Evolutionary conservation across 176 grass and related monocot genomes (phyloP).

Genomic region (Leersia perrieri): DNA sequence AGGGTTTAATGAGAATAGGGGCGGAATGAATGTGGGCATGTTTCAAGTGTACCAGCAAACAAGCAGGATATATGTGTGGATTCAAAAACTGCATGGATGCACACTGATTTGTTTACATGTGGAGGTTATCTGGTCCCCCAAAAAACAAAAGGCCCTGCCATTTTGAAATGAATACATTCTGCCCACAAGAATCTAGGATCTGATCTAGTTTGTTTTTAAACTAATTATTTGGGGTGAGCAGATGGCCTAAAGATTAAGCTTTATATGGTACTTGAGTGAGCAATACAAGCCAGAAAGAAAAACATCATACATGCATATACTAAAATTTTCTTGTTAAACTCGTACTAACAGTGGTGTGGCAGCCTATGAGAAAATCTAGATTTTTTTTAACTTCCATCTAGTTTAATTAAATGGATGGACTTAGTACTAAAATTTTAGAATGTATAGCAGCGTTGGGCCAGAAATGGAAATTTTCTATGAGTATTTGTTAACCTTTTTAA

Average conservation of each 20-base stretch:
- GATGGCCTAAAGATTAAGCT: neutral
- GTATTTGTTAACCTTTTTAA: neutral
- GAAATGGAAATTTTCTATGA: neutral
- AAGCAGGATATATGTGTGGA: slow-evolving; percentile 4
- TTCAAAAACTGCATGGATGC: slow-evolving; percentile 17
- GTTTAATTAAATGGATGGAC: too few relatives aligned
- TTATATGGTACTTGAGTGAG: neutral
- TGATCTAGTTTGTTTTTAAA: neutral
- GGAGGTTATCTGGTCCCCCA: slow-evolving; percentile 10
- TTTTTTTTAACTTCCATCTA: too few relatives aligned
- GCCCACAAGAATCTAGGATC: neutral
- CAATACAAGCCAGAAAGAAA: neutral
- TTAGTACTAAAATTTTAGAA: too few relatives aligned
- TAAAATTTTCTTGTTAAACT: too few relatives aligned
- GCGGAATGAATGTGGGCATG: neutral
- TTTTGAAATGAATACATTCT: slow-evolving; percentile 4
- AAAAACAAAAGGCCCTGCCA: neutral
- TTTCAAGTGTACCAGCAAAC: slow-evolving; percentile 9
- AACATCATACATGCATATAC: too few relatives aligned
- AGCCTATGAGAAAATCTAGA: too few relatives aligned
- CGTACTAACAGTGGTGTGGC: too few relatives aligned
- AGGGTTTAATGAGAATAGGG: neutral
- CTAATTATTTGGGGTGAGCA: neutral
- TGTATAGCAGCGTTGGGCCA: too few relatives aligned
- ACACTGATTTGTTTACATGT: neutral